A percentile compares a stretch with the other conserved stretches of the same genome.
These are phyloP conservation scores for Coemansia sp. DNA, from an alignment of 371 early-diverging fungal species.

Conservation along the genomic window DNA sequence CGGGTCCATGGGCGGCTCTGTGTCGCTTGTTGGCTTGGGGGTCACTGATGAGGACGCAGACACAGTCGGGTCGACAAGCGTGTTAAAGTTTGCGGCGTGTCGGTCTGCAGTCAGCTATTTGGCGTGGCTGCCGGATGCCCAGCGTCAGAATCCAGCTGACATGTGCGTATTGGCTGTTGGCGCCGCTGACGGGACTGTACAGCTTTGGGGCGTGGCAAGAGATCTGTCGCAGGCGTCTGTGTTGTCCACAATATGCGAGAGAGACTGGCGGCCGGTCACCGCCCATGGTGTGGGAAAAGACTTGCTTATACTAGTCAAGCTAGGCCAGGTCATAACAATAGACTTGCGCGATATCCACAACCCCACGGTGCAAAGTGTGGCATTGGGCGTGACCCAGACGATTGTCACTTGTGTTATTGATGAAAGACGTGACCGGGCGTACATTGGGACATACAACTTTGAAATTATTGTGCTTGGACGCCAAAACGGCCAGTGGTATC, in stretches of 20 bases:
- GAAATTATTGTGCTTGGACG: conserved; percentile 14
- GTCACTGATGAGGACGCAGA: not conserved
- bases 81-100: not conserved
- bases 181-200: conserved; percentile 21
- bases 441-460: conserved; percentile 30
- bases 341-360: not conserved
- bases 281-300: conserved; percentile 11
- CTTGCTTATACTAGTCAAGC: conserved; percentile 22
- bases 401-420: conserved; percentile 31
- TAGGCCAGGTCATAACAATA: conserved; percentile 21
- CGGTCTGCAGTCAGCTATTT: conserved; percentile 4
- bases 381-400: conserved; percentile 23
- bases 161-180: conserved; percentile 8
- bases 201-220: conserved; percentile 18
- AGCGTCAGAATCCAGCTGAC: not conserved
- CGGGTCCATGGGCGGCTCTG: conserved; percentile 19
- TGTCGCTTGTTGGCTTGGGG: conserved; percentile 16
- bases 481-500: not conserved
- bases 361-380: conserved; percentile 6
- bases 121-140: conserved; percentile 17
- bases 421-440: conserved; percentile 10
- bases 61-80: not conserved
- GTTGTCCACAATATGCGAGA: not conserved
- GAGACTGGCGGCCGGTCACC: conserved; percentile 39
- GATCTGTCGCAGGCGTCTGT: conserved; percentile 13